Conservation (phyloP, 352 stramenopile species). For the Phytophthora constricta region DNA sequence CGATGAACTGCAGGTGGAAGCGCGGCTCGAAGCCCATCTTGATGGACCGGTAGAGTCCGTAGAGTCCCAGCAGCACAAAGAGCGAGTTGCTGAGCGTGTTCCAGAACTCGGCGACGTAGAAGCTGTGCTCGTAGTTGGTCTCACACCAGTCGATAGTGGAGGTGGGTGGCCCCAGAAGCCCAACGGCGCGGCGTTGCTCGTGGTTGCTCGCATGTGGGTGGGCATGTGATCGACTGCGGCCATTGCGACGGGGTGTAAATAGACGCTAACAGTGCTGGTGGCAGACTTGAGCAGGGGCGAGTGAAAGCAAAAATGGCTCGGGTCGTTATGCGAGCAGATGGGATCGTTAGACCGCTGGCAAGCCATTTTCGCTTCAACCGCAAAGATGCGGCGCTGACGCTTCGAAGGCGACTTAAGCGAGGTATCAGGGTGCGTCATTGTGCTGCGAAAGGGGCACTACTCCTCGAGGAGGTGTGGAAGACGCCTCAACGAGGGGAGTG, state of each 20-base stretch:
- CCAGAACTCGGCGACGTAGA: constrained; percentile 89
- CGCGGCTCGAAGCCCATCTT: constrained; percentile 76
- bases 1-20: constrained; percentile 79
- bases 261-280: no score
- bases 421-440: not conserved
- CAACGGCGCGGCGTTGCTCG: constrained; percentile 1
- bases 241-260: no score
- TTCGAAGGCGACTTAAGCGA: not conserved
- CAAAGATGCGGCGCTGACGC: not conserved
- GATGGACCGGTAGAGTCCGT: constrained; percentile 68
- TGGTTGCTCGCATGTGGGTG: not conserved
- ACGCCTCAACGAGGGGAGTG: no score
- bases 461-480: no score
- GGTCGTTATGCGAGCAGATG: constrained; percentile 8
- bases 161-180: constrained; percentile 77
- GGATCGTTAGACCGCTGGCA: not conserved
- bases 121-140: constrained; percentile 79
- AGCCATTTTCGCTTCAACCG: not conserved
- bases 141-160: constrained; percentile 91
- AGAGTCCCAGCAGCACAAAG: constrained; percentile 79
- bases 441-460: not conserved
- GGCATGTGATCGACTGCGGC: no score
- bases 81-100: constrained; percentile 87
- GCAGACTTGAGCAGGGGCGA: not conserved
- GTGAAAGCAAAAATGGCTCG: constrained; percentile 14